Base-by-base conservation (phyloP, 2,329 filamentous ascomycete genomes). In the Colletotrichum siamense region DNA sequence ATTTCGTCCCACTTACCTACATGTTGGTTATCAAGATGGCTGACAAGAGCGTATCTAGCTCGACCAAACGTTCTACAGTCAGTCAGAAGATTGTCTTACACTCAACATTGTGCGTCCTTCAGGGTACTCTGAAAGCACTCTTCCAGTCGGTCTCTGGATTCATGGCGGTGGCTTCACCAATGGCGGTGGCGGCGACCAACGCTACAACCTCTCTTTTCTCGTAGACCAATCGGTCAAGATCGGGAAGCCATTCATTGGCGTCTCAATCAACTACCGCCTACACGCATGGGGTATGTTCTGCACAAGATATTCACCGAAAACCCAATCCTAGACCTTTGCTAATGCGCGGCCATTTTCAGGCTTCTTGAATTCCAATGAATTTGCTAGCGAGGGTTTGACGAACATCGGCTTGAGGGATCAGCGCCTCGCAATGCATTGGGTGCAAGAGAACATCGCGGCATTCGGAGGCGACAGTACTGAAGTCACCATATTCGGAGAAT, bases 191-290 rank as follows among this genome's bases (percentile, higher is more conserved):
- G 55, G 36, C 5, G 61, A 71, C 30, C 57, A 62, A 18, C 15
- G 32, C 8, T 71, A 57, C 22, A 55, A 62, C 57, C 30, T 30
- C 57, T 30, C 26, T 2, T 30, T 30, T 30, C 76, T 91, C 4
- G 87, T 90, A 5, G 84, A 85, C 77, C 78, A 89, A 7, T 88
- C 88, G 0, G 80, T 81, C 1, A 84, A 86, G n/a, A 84, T 84
- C n/a, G 86, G 84, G 0, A 83, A 85, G 34, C 89, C 89, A 0
- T 83, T 90, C 6, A 86, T 91, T 65, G 86, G 84, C 5, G 83
- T 88, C 15, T 81, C 82, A 0, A 85, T 88, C 71, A 88, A 88
- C 87, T 88, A 79, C 78, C 83, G 57, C 9, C 26, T 62, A 13
- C 30, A 28, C 3, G 57, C 30, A 85, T 7, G 81, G 85, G 26